Base-by-base conservation (phyloP, 1,284 basidiomycete species). In the Xanthoconium separans region DNA sequence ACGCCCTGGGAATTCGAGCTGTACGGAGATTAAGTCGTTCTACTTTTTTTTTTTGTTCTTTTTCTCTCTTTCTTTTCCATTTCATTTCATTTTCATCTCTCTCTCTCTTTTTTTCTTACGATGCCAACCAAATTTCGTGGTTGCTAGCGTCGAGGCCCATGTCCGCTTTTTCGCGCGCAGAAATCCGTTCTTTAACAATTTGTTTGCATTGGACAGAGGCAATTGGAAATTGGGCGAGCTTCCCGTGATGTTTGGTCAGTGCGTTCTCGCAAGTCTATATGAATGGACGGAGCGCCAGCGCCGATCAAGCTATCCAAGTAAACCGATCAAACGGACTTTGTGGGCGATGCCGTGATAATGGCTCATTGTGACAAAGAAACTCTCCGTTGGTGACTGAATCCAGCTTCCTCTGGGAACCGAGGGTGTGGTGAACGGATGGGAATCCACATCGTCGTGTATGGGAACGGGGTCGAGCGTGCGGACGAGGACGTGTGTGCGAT, bases 1-100 rank as follows among this genome's bases (percentile, higher is more conserved):
- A 82, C 77, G 10, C 85, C 88, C 47, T 89, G 85, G 86, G 89
- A 91, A 72, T 88, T 91, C 64, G 78, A 84, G 61, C 70, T 82
- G 27, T 81, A 80, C 54, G 70, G 68, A 59, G 57, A 68, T 63
- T 68, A 72, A 70, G 48, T 45, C 45, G 37, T 50, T 45, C 16
- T 2, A 37, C 43, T 40, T 55, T 64, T 47, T 41, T 22, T 22
- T 22, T 22, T 4, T 22, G n/a, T 4, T 49, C 52, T 53, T 33
- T 34, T 20, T 44, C 39, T 50, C n/a, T 40, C 9, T 44, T 43
- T 55, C 62, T 44, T 12, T 27, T 27, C 6, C 7, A 27, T 27
- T 27, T 27, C 27, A 27, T 27, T 27, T 18, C 36, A 11, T 12
- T 18, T 39, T 39, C n/a, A 45, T 44, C 57, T 52, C n/a, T 33